Evolutionary conservation across 2,329 filamentous ascomycete genomes (phyloP).

Genomic region (Hypoxylon sp.): DNA sequence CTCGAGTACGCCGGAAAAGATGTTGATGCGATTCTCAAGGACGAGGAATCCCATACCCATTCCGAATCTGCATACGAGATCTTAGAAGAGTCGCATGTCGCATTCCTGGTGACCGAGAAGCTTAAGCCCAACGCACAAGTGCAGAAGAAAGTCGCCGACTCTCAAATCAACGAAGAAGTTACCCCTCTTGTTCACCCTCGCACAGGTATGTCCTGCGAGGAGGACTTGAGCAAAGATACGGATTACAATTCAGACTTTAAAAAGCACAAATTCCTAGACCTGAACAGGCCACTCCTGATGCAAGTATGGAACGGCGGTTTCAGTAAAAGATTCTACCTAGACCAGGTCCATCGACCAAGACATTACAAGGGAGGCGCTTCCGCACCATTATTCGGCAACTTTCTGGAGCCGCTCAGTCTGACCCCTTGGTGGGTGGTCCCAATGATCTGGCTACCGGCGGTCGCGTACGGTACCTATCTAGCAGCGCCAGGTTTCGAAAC

Average conservation of each 20-base stretch:
- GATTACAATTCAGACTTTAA: conserved; percentile 82
- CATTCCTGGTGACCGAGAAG: conserved; percentile 76
- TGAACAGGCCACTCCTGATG: conserved; percentile 83
- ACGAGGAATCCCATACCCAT: conserved; percentile 84
- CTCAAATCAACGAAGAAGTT: conserved; percentile 52
- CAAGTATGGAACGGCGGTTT: conserved; percentile 93
- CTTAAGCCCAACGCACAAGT: conserved; percentile 54
- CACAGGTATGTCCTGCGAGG: conserved; percentile 90
- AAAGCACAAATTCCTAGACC: conserved; percentile 92
- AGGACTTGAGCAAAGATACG: conserved; percentile 88
- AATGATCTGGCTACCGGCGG: conserved; percentile 82
- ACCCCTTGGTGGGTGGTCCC: conserved; percentile 96
- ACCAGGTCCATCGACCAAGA: conserved; percentile 93
- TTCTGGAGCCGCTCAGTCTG: conserved; percentile 95
- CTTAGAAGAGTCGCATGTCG: conserved; percentile 86
- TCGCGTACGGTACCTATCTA: conserved; percentile 77
- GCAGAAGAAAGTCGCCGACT: conserved; percentile 50
- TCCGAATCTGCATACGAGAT: conserved; percentile 96
- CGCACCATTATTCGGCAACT: conserved; percentile 95
- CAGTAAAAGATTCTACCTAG: conserved; percentile 93
- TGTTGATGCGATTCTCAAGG: conserved; percentile 82
- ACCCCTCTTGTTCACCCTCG: conserved; percentile 62
- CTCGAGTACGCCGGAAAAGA: conserved; percentile 92
- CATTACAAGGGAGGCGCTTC: conserved; percentile 95
- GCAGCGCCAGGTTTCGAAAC: conserved; percentile 71